Conservation (phyloP, 2,329 filamentous ascomycete genomes). For the Colletotrichum lupini region DNA sequence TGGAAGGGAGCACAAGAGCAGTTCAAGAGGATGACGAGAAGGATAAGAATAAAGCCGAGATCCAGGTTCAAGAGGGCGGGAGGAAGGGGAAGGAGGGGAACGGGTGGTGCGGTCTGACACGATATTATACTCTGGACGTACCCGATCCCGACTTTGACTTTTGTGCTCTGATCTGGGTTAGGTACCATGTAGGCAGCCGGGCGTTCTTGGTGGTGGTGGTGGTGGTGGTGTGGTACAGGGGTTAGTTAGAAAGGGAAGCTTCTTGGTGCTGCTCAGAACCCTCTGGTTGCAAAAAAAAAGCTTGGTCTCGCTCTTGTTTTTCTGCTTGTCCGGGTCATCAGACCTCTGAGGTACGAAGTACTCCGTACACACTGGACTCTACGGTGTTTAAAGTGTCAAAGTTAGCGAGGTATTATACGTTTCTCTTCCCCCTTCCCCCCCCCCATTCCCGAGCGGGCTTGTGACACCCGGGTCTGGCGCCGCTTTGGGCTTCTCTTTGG, state of each 20-base stretch:
- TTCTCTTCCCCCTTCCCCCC: too few relatives aligned
- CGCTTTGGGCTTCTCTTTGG: constrained; percentile 1
- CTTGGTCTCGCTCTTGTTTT: not conserved
- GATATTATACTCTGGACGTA: constrained; percentile 1
- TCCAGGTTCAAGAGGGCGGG: not conserved
- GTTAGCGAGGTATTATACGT: too few relatives aligned
- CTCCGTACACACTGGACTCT: too few relatives aligned
- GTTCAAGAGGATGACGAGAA: not conserved
- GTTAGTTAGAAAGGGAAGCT: not conserved
- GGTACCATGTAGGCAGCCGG: not conserved
- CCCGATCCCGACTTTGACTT: too few relatives aligned
- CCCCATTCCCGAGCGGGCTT: not conserved
- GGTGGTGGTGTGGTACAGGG: not conserved
- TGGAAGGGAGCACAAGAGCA: not conserved
- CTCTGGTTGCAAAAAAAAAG: not conserved
- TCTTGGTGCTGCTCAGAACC: not conserved
- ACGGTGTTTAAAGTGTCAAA: too few relatives aligned
- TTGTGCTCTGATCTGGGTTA: not conserved
- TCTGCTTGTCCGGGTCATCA: not conserved
- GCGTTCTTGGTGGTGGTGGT: not conserved
- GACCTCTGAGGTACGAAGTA: not conserved
- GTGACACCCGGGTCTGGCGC: not conserved
- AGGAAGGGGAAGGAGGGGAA: too few relatives aligned
- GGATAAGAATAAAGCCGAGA: not conserved
- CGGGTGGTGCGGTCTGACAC: constrained; percentile 5